Percentiles rank a stretch among this genome's conserved stretches.
Conservation (phyloP, 192 early-diverging fungal species). For the Nowakowskiella sp. region DNA sequence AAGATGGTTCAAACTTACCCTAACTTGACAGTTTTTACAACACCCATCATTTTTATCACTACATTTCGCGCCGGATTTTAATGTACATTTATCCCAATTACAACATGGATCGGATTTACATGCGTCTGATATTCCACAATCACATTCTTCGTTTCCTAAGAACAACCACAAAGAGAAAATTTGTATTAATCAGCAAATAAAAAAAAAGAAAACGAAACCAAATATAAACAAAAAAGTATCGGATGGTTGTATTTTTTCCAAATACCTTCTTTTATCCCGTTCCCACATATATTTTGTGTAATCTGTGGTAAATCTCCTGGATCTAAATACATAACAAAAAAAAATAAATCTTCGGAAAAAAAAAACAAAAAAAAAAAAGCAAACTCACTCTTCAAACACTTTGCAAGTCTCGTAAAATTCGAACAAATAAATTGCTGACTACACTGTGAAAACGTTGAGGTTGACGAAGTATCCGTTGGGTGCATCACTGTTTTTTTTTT, state of each 20-base stretch:
- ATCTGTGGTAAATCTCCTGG: slow-evolving; percentile 25
- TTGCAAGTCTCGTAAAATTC: slow-evolving; percentile 13
- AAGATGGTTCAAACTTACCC: background rate
- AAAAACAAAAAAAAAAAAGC: background rate
- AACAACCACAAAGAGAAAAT: too few relatives aligned
- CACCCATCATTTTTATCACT: slow-evolving; percentile 77
- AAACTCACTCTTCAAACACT: slow-evolving; percentile 8
- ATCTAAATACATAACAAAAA: slow-evolving; percentile 17
- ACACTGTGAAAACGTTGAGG: slow-evolving; percentile 34
- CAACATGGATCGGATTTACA: slow-evolving; percentile 80
- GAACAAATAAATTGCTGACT: slow-evolving; percentile 26
- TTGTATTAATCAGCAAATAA: too few relatives aligned
- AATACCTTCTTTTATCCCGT: slow-evolving; percentile 83
- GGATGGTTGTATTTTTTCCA: too few relatives aligned
- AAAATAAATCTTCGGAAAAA: slow-evolving; percentile 8
- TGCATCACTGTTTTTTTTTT: too few relatives aligned
- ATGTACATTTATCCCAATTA: slow-evolving; percentile 67
- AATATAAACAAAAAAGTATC: too few relatives aligned
- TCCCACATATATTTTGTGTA: slow-evolving; percentile 75
- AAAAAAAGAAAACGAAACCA: background rate
- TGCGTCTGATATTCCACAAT: slow-evolving; percentile 62
- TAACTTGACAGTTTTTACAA: slow-evolving; percentile 64
- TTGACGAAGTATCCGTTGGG: slow-evolving; percentile 37
- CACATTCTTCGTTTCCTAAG: slow-evolving; percentile 70
- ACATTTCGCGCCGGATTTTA: slow-evolving; percentile 67